These are phyloP conservation scores for Trichoderma citrinoviride DNA, from an alignment of 2,329 filamentous ascomycete species.

Conservation along the genomic window DNA sequence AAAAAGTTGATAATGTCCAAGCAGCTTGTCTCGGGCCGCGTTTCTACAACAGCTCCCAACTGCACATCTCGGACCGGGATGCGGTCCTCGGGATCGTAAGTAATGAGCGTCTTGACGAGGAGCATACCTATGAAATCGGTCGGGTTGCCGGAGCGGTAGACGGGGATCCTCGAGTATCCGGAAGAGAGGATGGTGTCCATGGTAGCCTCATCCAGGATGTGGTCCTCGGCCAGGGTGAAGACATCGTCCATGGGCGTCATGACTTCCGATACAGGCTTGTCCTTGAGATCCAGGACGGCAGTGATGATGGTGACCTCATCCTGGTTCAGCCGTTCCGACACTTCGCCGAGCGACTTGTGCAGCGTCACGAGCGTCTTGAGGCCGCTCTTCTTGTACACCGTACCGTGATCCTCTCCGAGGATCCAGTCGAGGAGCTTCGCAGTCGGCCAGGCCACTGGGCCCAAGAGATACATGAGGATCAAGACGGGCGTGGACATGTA, in stretches of 20 bases:
- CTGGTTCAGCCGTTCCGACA: constrained; percentile 85
- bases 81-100: constrained; percentile 92
- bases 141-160: constrained; percentile 79
- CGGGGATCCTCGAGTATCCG: constrained; percentile 93
- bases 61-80: constrained; percentile 86
- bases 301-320: constrained; percentile 99
- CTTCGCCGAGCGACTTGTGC: constrained; percentile 85
- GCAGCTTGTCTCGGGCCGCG: constrained; percentile 90
- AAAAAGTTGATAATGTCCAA: constrained; percentile 99
- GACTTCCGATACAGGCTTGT: constrained; percentile 89
- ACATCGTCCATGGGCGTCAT: constrained; percentile 99
- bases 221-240: constrained; percentile 94
- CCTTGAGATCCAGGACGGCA: constrained; percentile 92
- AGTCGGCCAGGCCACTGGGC: constrained; percentile 88
- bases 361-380: constrained; percentile 94
- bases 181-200: constrained; percentile 93
- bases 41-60: constrained; percentile 91
- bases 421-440: constrained; percentile 93
- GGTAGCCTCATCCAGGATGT: constrained; percentile 84
- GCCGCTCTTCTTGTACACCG: constrained; percentile 96
- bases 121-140: constrained; percentile 97
- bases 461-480: constrained; percentile 85
- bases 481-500: constrained; percentile 89
- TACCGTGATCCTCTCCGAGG: constrained; percentile 91
- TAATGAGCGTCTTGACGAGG: constrained; percentile 96